Evolutionary conservation across 2,329 filamentous ascomycete genomes (phyloP).

Genomic region (Penicillium digitatum): DNA sequence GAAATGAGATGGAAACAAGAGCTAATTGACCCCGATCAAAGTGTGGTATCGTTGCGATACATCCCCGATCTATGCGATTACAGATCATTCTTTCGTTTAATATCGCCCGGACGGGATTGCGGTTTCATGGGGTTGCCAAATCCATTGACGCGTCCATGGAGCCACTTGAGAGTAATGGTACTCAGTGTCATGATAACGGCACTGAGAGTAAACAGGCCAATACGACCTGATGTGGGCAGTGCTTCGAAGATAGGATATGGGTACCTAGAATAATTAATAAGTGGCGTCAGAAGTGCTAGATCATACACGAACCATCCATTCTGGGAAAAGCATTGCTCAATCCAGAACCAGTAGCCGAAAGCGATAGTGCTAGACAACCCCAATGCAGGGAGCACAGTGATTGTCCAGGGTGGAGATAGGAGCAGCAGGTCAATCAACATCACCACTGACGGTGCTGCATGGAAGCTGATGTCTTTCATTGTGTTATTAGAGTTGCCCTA

Average conservation of each 20-base stretch:
- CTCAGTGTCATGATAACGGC: constrained; percentile 68
- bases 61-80: constrained; percentile 1
- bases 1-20: not conserved
- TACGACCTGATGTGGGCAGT: constrained; percentile 62
- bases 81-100: constrained; percentile 26
- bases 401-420: constrained; percentile 59
- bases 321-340: constrained; percentile 55
- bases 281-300: not conserved
- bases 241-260: constrained; percentile 80
- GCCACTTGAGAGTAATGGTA: constrained; percentile 64
- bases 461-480: constrained; percentile 43
- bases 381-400: constrained; percentile 51
- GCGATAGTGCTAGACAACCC: constrained; percentile 50
- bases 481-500: not conserved
- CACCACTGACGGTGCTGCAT: constrained; percentile 52
- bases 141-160: constrained; percentile 57
- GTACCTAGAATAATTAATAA: constrained; percentile 53
- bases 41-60: not conserved
- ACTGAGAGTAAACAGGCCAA: constrained; percentile 64
- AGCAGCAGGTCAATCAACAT: constrained; percentile 55
- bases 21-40: not conserved
- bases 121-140: constrained; percentile 24
- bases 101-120: constrained; percentile 28
- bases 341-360: constrained; percentile 61
- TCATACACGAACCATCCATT: constrained; percentile 54